Percentiles rank a stretch among this genome's conserved stretches.
phyloP scores from a whole-genome alignment of 192 early-diverging fungal genomes.

The Backusella tuberculispora region DNA sequence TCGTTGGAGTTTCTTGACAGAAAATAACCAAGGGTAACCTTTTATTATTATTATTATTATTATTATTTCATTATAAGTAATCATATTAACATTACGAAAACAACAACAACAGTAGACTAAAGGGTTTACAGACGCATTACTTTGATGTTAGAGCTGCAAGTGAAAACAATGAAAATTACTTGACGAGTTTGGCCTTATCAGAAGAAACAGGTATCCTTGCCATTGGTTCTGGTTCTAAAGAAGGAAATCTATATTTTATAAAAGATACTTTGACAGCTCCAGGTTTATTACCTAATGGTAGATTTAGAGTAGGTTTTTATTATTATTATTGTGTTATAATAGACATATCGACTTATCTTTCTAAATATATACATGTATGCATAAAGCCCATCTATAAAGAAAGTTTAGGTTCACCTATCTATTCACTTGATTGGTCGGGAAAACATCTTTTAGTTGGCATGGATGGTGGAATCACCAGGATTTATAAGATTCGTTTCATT shows the following conservation, averaged over 20 bases:
- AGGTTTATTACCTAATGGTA: background rate
- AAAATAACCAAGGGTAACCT: conserved; percentile 12
- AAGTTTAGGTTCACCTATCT: conserved; percentile 15
- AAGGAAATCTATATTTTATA: conserved; percentile 27
- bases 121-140: conserved; percentile 19
- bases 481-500: conserved; percentile 4
- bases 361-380: background rate
- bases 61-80: background rate
- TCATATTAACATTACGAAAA: background rate
- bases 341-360: too few relatives aligned
- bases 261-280: conserved; percentile 2
- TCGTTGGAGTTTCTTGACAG: conserved; percentile 16
- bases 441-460: conserved; percentile 23
- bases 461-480: background rate
- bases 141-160: conserved; percentile 1
- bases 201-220: conserved; percentile 13
- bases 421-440: conserved; percentile 24
- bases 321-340: too few relatives aligned
- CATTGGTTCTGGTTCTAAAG: conserved; percentile 12
- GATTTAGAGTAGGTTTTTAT: conserved; percentile 25
- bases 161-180: background rate
- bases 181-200: conserved; percentile 24
- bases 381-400: conserved; percentile 17
- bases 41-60: background rate
- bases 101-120: background rate